These are phyloP conservation scores for Ceratobasidium sp. DNA, from an alignment of 1,284 basidiomycete species.

Conservation along the genomic window DNA sequence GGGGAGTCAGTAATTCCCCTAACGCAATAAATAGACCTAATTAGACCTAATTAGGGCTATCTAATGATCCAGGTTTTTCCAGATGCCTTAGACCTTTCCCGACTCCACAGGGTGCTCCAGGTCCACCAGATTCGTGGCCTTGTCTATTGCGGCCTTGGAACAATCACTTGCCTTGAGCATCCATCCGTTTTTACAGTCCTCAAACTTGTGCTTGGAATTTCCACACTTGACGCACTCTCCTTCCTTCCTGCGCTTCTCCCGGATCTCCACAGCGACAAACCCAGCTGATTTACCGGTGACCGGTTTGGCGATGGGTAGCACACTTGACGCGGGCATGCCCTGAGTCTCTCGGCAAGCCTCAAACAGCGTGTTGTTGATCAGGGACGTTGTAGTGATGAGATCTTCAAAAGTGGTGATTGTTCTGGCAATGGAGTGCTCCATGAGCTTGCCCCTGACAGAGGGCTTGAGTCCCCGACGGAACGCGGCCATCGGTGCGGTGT, in stretches of 20 bases:
- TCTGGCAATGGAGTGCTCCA: neutral
- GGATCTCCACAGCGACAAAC: neutral
- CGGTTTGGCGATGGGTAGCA: neutral
- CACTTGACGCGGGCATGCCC: neutral
- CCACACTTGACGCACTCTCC: neutral
- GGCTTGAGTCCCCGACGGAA: neutral
- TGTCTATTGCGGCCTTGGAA: neutral
- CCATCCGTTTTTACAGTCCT: neutral
- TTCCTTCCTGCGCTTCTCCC: neutral
- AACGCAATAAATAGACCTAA: too few species aligned
- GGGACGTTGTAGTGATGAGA: neutral
- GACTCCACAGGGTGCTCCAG: neutral
- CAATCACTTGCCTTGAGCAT: neutral
- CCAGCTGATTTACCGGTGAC: too few species aligned
- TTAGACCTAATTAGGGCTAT: too few species aligned
- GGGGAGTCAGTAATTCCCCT: too few species aligned
- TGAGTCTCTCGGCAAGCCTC: neutral
- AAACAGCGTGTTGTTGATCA: slow-evolving; percentile 20
- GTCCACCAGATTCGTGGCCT: neutral
- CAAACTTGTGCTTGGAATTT: neutral
- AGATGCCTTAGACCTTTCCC: slow-evolving; percentile 4
- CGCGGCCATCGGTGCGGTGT: neutral
- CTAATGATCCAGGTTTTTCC: too few species aligned
- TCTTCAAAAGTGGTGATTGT: neutral
- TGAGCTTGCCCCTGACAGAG: neutral